Evolutionary conservation across 805 yeast species (phyloP), one percentile per base, ranked within the genome.

Genomic region (Ogataea parapolymorpha): DNA sequence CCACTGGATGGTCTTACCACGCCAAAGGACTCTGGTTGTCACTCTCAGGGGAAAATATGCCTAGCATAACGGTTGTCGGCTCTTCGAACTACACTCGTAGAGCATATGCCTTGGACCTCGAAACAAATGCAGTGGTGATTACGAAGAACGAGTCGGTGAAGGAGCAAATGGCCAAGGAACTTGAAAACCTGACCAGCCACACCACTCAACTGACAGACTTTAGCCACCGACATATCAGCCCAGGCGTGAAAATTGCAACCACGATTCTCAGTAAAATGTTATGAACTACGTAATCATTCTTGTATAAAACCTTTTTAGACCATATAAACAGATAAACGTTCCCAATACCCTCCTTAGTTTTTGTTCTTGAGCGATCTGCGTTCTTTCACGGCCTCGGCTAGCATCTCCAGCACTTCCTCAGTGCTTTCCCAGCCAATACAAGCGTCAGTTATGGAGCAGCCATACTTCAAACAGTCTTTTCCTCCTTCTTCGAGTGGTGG

Each of bases 361-460:
- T 26, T 14, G 25, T 27, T n/a, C 26, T 22, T 37, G 12, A 13
- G 22, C 12, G 24, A 13, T 73, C 97, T 82, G 74, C 97, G 83
- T 35, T 71, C 70, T 63, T 78, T 77, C 23, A 91, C 93, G 45
- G 96, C 95, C 25, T 75, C 75, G 18, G 97, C 82, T 55, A 91
- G 77, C 37, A 71, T 69, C 37, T 72, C 74, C 54, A 91, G 72
- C 41, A 88, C 91, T 18, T 63, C 67, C 35, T 74, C 91, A 13
- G 99, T 91, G 35, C 79, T 71, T 39, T 85, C 93, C 88, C 95
- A 87, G 45, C 87, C 77, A 46, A 91, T 89, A 74, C 99, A 91
- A 24, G 96, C 96, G 66, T 91, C 99, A n/a, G 99, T 91, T 56
- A 91, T 89, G 23, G 95, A 85, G 49, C 89, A 86, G 48, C 99